Conservation (phyloP, 345 rosid species). For the Dimocarpus longan region DNA sequence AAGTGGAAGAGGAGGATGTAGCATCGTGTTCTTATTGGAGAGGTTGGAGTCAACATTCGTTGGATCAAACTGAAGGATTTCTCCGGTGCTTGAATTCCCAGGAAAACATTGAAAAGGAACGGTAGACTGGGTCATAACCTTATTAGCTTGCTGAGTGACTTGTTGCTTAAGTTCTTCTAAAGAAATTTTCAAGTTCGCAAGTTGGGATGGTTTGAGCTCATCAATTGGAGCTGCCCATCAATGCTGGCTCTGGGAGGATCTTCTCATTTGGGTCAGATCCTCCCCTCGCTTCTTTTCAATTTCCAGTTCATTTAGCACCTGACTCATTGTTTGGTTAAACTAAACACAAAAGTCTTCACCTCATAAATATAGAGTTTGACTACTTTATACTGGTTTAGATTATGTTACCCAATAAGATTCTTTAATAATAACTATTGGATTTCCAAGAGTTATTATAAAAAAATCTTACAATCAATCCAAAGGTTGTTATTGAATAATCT, state of each 20-base stretch:
- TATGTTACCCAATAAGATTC: too few relatives aligned
- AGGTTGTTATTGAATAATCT: too few relatives aligned
- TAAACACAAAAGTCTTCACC: not conserved
- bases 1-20: not conserved
- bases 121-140: slow-evolving; percentile 12
- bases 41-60: too few relatives aligned
- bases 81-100: slow-evolving; percentile 14
- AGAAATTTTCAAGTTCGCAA: not conserved
- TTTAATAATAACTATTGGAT: too few relatives aligned
- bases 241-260: slow-evolving; percentile 17
- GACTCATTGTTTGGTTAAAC: not conserved
- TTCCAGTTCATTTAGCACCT: slow-evolving; percentile 43
- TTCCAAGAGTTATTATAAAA: too few relatives aligned
- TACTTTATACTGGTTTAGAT: too few relatives aligned
- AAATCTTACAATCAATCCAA: too few relatives aligned
- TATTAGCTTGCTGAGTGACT: too few relatives aligned
- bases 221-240: slow-evolving; percentile 61
- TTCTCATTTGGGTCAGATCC: slow-evolving; percentile 35
- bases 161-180: too few relatives aligned
- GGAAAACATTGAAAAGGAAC: slow-evolving; percentile 14
- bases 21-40: too few relatives aligned
- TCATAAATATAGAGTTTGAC: too few relatives aligned
- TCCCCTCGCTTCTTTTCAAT: slow-evolving; percentile 43
- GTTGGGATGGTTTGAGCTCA: slow-evolving; percentile 29
- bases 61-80: not conserved